phyloP scores from a whole-genome alignment of 306 rosid species.

The Hylodesmum podocarpum region DNA sequence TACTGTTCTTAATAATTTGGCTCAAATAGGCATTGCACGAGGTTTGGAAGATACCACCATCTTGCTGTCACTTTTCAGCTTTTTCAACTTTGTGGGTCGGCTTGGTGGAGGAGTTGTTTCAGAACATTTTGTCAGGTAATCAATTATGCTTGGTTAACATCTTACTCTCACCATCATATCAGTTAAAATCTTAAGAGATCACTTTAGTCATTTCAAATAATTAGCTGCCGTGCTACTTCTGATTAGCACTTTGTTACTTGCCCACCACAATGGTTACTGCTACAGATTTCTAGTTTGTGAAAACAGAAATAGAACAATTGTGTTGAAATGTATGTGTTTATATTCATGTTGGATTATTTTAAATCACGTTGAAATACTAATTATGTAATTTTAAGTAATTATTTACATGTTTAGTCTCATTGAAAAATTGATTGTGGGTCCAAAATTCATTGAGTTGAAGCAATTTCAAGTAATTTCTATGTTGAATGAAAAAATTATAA shows the following conservation, averaged over 20 bases:
- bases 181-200: neutral
- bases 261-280: neutral
- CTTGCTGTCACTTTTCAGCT: conserved; percentile 72
- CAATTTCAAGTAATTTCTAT: no score
- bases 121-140: conserved; percentile 73
- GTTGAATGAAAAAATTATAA: no score
- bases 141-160: neutral
- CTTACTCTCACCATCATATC: neutral
- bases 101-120: conserved; percentile 89
- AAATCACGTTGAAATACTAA: no score
- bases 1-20: conserved; percentile 72
- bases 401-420: no score
- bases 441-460: no score
- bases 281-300: neutral
- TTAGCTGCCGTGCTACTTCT: neutral
- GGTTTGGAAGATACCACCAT: conserved; percentile 68
- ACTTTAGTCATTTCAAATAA: neutral
- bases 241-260: neutral
- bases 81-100: conserved; percentile 77
- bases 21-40: conserved; percentile 78
- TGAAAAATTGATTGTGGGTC: no score
- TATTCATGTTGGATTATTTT: neutral
- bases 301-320: neutral
- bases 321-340: neutral
- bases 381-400: no score